A percentile compares a stretch with the other conserved stretches of the same genome.
Evolutionary conservation across 768 basidiomycete species (phyloP).

Genomic region (Boletus rubescentipes): DNA sequence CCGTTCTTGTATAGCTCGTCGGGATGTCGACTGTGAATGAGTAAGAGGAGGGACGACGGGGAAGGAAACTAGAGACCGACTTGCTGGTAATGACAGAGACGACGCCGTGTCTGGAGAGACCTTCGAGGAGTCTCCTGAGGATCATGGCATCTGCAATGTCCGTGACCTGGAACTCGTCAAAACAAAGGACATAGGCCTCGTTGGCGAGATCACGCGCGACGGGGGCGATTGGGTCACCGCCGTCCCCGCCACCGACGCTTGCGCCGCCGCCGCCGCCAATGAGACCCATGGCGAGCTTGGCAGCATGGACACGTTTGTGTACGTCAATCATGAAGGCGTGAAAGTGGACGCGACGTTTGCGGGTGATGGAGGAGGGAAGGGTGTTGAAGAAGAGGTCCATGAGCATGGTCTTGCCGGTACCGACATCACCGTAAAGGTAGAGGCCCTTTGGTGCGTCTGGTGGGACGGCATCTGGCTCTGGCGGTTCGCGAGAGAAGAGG

Average conservation of each 20-base stretch:
- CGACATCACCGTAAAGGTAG: conserved; percentile 95
- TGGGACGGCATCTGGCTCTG: conserved; percentile 36
- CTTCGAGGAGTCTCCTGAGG: conserved; percentile 82
- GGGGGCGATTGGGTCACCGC: conserved; percentile 80
- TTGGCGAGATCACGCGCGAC: conserved; percentile 85
- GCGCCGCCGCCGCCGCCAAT: conserved; percentile 38
- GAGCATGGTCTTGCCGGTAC: conserved; percentile 97
- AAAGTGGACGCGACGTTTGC: conserved; percentile 92
- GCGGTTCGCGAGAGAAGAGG: conserved; percentile 29
- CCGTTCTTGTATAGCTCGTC: conserved; percentile 98
- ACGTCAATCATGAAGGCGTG: conserved; percentile 99
- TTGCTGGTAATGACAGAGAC: conserved; percentile 97
- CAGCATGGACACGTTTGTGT: conserved; percentile 85
- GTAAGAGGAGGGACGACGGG: neutral
- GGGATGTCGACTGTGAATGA: conserved; percentile 77
- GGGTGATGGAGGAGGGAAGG: conserved; percentile 61
- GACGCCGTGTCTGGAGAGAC: conserved; percentile 84
- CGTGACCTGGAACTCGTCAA: conserved; percentile 99
- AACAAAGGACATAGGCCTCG: conserved; percentile 85
- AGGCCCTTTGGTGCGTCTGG: conserved; percentile 75
- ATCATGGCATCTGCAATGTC: conserved; percentile 99
- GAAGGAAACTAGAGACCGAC: conserved; percentile 44
- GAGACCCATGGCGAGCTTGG: conserved; percentile 69
- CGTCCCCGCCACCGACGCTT: conserved; percentile 27
- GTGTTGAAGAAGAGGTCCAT: conserved; percentile 97